These are phyloP conservation scores for Heliamphora pulchella DNA, from an alignment of 179 eudicot species.

Conservation along the genomic window DNA sequence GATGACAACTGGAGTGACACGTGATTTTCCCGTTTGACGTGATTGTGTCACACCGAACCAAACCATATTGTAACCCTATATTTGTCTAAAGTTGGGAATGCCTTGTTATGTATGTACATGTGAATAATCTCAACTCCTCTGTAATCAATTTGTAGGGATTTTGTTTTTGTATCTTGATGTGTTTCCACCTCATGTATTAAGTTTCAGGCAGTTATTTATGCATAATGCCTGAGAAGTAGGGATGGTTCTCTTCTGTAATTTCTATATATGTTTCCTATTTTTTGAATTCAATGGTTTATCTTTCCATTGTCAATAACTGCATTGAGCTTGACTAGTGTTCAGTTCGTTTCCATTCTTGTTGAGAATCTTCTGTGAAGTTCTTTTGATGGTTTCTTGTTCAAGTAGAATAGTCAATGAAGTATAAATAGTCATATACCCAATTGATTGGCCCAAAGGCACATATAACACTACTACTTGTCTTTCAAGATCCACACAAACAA, in stretches of 20 bases:
- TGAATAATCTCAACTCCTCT: conserved; percentile 19
- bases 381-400: no score
- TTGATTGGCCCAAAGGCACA: no score
- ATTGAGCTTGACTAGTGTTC: neutral
- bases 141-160: conserved; percentile 20
- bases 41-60: neutral
- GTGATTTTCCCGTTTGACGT: conserved; percentile 23
- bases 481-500: no score
- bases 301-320: neutral
- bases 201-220: conserved; percentile 1
- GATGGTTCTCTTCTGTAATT: neutral
- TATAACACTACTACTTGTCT: no score
- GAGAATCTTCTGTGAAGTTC: no score
- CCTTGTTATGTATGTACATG: conserved; percentile 20
- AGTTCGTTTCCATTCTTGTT: neutral
- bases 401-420: no score
- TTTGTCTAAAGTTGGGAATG: conserved; percentile 7
- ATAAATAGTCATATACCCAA: no score
- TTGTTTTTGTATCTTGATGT: conserved; percentile 10
- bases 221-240: conserved; percentile 5
- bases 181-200: neutral
- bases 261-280: neutral
- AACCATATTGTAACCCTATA: conserved; percentile 9
- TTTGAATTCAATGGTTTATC: neutral
- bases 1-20: conserved; percentile 82